Base-by-base conservation (phyloP, 2,329 filamentous ascomycete species). In the Periconia digitata region DNA sequence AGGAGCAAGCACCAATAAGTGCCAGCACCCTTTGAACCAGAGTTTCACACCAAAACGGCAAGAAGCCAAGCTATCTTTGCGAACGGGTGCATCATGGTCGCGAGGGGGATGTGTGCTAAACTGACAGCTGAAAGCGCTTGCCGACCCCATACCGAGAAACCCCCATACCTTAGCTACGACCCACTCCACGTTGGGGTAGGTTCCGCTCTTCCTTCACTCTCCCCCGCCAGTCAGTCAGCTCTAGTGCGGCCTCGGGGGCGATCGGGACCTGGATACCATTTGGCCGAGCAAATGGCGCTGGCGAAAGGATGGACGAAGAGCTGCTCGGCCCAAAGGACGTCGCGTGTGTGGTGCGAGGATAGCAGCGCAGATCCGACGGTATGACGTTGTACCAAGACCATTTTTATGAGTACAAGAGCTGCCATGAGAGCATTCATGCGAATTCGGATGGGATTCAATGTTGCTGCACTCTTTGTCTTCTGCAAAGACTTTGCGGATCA, bases 51-150 rank as follows among this genome's bases (percentile, higher is more conserved):
- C 16, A 32, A 43, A 43, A 43, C 27, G 41, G 41, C 27, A 15
- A 43, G 4, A 40, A 15, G 56, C 64, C 60, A 66, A 67, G 64
- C 59, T 56, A 59, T 66, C 17, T 8, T 32, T 13, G n/a, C 10
- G 27, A 32, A 13, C n/a, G n/a, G 27, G 8, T 32, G 27, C 27
- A 32, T 32, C 27, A 32, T 32, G 27, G 27, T 15, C 10, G n/a
- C 27, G 8, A 32, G 27, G 27, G 10, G n/a, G 27, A 10, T 32
- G 27, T 4, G 27, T 12, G n/a, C 27, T 32, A 13, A 15, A 15
- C n/a, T 32, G n/a, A 32, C 27, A 32, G 27, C 27, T 32, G 27
- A 32, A 32, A 32, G 27, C n/a, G 27, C 10, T 32, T 5, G 27
- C 27, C 8, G 8, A 32, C 27, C 27, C 27, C 27, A 32, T 10